Conservation (phyloP, 1,139 yeast species). For the Candida labiduridarum region DNA sequence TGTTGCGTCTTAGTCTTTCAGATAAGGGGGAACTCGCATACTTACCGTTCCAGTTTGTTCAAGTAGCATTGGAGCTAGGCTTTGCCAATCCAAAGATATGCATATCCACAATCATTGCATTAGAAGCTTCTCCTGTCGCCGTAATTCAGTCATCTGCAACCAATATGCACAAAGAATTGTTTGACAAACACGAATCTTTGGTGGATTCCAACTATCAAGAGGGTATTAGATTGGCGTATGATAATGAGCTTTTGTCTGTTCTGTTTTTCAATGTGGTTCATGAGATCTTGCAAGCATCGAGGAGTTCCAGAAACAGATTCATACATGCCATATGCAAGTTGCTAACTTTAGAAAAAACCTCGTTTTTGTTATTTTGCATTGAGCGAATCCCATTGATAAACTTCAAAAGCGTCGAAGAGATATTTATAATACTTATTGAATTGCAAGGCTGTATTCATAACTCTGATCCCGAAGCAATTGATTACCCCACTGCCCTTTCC, state of each 20-base stretch:
- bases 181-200: conserved; percentile 69
- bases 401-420: conserved; percentile 46
- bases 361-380: conserved; percentile 9
- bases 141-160: conserved; percentile 51
- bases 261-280: conserved; percentile 36
- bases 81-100: conserved; percentile 74
- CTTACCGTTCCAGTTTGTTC: conserved; percentile 56
- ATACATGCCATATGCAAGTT: conserved; percentile 28
- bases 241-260: conserved; percentile 36
- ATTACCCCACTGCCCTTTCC: conserved; percentile 9
- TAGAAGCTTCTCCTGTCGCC: conserved; percentile 55
- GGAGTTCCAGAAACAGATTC: conserved; percentile 51
- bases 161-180: conserved; percentile 55
- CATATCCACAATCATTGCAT: conserved; percentile 68
- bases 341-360: conserved; percentile 20
- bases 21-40: conserved; percentile 47
- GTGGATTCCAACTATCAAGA: conserved; percentile 66
- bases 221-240: conserved; percentile 60
- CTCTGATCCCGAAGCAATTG: conserved; percentile 40
- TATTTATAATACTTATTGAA: conserved; percentile 19
- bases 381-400: conserved; percentile 32
- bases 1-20: conserved; percentile 51
- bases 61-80: conserved; percentile 60
- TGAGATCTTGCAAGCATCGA: conserved; percentile 35
- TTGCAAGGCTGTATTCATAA: conserved; percentile 23